Base-by-base conservation (phyloP, 345 rosid genomes). In the Dipteronia dyeriana region DNA sequence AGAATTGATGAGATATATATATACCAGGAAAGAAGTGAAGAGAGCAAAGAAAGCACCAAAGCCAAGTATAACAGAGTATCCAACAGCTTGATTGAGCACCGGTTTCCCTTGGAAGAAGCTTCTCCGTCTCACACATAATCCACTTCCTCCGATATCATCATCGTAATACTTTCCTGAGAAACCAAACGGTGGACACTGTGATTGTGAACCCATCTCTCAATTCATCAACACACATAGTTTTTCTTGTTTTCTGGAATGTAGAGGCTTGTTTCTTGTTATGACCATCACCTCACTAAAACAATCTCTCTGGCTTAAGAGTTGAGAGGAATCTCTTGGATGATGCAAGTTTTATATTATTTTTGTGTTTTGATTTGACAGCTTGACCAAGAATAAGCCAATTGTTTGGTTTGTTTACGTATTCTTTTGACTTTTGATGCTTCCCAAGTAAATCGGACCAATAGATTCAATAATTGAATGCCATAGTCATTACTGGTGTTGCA, bases 1-100 rank as follows among this genome's bases (percentile, higher is more conserved):
- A 51, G 56, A 10, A 51, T 51, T 11, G n/a, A 14, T 9, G 54
- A 76, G 47, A 64, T 3, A 19, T 16, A 11, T 23, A 38, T 8
- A 14, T 67, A 94, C 97, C 89, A 95, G 83, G 81, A 93, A 86
- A 76, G 98, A 91, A 66, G 97, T 92, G 87, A 95, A 91, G 80
- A 91, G 26, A 45, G 98, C 98, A 70, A 95, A 92, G 85, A 95
- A 95, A 71, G 92, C 93, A 29, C 98, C 98, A 26, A 95, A 95
- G 29, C 95, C 98, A 69, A 95, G 90, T 71, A 95, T 89, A 59
- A 95, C 91, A 38, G 97, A 86, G 76, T 93, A 93, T 38, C 97
- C 98, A 61, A 91, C 90, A 0, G 93, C 93, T 81, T 93, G 94
- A 79, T 90, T 89, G 29, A 93, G 90, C 60, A 87, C 91, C 9